Evolutionary conservation across 2,329 filamentous ascomycete species (phyloP).

Genomic region (Alternaria arbusti): DNA sequence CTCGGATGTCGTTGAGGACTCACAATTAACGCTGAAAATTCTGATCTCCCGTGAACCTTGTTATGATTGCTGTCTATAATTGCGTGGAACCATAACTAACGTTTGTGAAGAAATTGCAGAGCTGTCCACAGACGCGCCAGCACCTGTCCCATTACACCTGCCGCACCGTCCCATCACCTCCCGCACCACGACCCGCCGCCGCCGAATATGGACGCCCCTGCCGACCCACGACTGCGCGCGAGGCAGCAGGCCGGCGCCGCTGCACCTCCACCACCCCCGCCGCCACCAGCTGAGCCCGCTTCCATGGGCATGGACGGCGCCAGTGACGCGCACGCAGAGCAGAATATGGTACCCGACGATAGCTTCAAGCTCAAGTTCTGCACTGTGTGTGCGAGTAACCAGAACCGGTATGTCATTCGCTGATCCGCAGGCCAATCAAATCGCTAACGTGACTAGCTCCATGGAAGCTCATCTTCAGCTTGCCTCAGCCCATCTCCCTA

Average conservation of each 20-base stretch:
- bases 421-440: neutral
- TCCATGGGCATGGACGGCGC: constrained; percentile 41
- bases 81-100: constrained; percentile 27
- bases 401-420: constrained; percentile 77
- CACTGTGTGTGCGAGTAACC: constrained; percentile 98
- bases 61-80: neutral
- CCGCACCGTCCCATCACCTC: neutral
- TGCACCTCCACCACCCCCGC: constrained; percentile 60
- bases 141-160: neutral
- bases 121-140: constrained; percentile 6
- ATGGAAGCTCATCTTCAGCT: constrained; percentile 99
- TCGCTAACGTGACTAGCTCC: constrained; percentile 61
- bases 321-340: constrained; percentile 31
- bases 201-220: constrained; percentile 45
- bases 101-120: constrained; percentile 33
- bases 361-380: constrained; percentile 94
- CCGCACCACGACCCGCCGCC: neutral
- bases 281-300: constrained; percentile 46
- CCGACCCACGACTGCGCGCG: constrained; percentile 58
- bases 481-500: constrained; percentile 82
- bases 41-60: constrained; percentile 36
- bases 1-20: constrained; percentile 55
- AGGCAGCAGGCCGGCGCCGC: constrained; percentile 57
- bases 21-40: constrained; percentile 52
- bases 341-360: constrained; percentile 49